Percentiles rank a stretch among this genome's conserved stretches.
These are phyloP conservation scores for Stephania japonica DNA, from an alignment of 164 flowering plant genomes.

Conservation along the genomic window DNA sequence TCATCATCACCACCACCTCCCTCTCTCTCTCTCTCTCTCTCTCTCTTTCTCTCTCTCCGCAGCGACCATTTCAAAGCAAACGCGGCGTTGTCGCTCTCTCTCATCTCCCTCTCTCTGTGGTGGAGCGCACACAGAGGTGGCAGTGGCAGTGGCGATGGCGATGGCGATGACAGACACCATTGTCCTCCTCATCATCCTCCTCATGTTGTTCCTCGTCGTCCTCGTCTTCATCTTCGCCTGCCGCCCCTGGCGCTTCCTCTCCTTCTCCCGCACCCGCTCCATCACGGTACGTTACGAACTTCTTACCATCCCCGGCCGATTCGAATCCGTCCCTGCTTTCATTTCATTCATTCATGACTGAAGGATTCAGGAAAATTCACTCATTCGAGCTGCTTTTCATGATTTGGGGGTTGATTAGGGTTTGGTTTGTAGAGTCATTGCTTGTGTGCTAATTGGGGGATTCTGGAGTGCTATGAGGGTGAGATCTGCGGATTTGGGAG, in stretches of 20 bases:
- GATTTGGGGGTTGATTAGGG: no score
- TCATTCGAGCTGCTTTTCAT: no score
- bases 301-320: background rate
- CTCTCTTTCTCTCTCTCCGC: background rate
- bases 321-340: no score
- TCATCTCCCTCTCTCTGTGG: constrained; percentile 10
- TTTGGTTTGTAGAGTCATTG: background rate
- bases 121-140: constrained; percentile 23
- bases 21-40: no score
- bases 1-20: no score
- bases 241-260: constrained; percentile 77
- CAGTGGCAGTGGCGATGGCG: constrained; percentile 31
- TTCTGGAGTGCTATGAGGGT: background rate
- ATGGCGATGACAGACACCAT: constrained; percentile 46
- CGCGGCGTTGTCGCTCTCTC: constrained; percentile 34
- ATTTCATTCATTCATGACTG: no score
- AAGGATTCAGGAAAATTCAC: no score
- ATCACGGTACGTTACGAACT: constrained; percentile 37
- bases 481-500: background rate
- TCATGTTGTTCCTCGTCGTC: constrained; percentile 57
- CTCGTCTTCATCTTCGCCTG: constrained; percentile 54
- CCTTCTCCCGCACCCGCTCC: constrained; percentile 30
- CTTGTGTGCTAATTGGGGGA: background rate
- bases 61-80: constrained; percentile 68
- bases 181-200: constrained; percentile 27